Evolutionary conservation across 805 yeast genomes (phyloP).

Genomic region (Candida ascalaphidarum): DNA sequence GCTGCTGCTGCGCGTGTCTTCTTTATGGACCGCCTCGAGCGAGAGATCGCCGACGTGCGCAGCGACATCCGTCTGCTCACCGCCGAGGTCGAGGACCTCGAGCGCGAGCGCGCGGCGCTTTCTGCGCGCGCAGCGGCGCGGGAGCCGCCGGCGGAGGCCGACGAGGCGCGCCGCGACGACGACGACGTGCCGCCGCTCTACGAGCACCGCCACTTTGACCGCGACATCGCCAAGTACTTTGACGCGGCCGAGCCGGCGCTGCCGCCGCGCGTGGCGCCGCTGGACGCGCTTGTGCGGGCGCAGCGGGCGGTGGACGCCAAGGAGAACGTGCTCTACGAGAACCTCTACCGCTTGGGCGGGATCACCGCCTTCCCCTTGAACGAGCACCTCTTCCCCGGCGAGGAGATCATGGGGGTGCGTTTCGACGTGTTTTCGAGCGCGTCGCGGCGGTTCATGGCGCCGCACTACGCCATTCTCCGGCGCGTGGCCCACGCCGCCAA

Average conservation of each 20-base stretch:
- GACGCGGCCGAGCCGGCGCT: not conserved
- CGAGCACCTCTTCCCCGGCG: constrained; percentile 16
- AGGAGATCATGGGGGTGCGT: constrained; percentile 37
- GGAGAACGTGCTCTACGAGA: constrained; percentile 35
- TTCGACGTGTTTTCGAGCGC: constrained; percentile 32
- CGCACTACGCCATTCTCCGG: constrained; percentile 41
- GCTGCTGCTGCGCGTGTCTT: constrained; percentile 1
- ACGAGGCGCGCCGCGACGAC: not conserved
- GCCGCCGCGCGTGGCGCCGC: not conserved
- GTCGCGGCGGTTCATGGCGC: constrained; percentile 18
- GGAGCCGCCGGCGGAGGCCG: constrained; percentile 1
- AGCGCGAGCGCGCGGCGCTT: constrained; percentile 4
- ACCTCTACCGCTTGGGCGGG: constrained; percentile 40
- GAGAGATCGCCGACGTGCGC: constrained; percentile 10
- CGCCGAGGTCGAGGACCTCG: constrained; percentile 9
- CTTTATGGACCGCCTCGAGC: constrained; percentile 1
- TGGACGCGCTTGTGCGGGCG: not conserved
- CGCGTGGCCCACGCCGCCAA: not conserved
- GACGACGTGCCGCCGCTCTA: constrained; percentile 11
- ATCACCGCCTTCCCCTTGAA: constrained; percentile 45
- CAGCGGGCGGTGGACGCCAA: constrained; percentile 5
- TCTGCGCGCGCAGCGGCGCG: not conserved
- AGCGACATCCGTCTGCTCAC: constrained; percentile 12
- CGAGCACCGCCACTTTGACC: constrained; percentile 21
- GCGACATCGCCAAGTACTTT: constrained; percentile 17